phyloP scores from a whole-genome alignment of 1,139 yeast species.

The Debaryomyces coudertii region DNA sequence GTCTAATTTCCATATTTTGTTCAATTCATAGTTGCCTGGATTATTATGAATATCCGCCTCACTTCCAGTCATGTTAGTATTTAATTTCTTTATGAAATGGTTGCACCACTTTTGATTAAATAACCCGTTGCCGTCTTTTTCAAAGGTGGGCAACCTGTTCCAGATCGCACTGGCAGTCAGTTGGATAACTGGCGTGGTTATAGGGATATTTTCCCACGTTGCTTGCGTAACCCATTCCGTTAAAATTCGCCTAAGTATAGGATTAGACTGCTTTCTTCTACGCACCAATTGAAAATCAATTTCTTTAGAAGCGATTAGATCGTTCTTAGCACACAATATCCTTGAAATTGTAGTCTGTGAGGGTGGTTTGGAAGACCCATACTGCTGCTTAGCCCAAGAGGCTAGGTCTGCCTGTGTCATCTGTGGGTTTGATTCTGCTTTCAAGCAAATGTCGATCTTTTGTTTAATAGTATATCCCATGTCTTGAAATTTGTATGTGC shows the following conservation, averaged over 20 bases:
- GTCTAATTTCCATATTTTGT: slow-evolving; percentile 64
- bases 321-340: slow-evolving; percentile 59
- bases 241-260: slow-evolving; percentile 56
- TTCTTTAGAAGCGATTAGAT: slow-evolving; percentile 59
- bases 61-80: slow-evolving; percentile 52
- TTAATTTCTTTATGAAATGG: slow-evolving; percentile 57
- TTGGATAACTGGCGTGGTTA: slow-evolving; percentile 64
- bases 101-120: slow-evolving; percentile 70
- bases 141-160: slow-evolving; percentile 57
- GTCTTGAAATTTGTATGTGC: background rate
- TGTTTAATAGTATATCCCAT: slow-evolving; percentile 67
- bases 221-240: slow-evolving; percentile 74
- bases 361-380: slow-evolving; percentile 56
- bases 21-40: slow-evolving; percentile 40
- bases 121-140: slow-evolving; percentile 65
- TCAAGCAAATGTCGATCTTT: slow-evolving; percentile 66
- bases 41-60: slow-evolving; percentile 44
- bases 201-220: slow-evolving; percentile 67
- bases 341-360: slow-evolving; percentile 72
- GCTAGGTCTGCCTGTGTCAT: slow-evolving; percentile 74
- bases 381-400: slow-evolving; percentile 60
- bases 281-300: slow-evolving; percentile 58
- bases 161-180: slow-evolving; percentile 68
- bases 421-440: slow-evolving; percentile 65
- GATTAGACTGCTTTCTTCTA: slow-evolving; percentile 59